Conservation (phyloP, 2,329 filamentous ascomycete genomes). For the Parastagonospora avenae region DNA sequence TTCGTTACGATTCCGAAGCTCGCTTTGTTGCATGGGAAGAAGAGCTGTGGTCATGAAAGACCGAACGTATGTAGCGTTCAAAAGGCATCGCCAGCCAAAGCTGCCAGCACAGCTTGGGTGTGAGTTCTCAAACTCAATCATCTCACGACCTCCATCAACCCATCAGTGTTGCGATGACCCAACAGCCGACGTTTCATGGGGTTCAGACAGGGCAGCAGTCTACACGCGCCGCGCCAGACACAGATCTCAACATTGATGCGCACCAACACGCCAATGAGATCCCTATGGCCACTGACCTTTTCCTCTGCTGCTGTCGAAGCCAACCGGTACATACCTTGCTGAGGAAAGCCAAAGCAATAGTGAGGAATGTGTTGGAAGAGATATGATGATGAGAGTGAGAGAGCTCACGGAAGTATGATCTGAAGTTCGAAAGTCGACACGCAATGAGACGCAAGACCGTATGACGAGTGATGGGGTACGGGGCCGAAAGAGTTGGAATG, state of each 20-base stretch:
- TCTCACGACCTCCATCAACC: slow-evolving; percentile 1
- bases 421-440: slow-evolving; percentile 1
- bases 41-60: background rate
- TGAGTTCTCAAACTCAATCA: slow-evolving; percentile 2
- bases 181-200: slow-evolving; percentile 16
- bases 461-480: too few species aligned
- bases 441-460: background rate
- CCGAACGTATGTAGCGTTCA: background rate
- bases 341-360: slow-evolving; percentile 6
- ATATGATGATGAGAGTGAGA: background rate
- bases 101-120: background rate
- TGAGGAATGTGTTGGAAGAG: background rate
- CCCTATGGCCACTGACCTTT: slow-evolving; percentile 5
- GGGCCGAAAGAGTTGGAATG: background rate
- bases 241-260: background rate
- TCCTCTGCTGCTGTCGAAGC: slow-evolving; percentile 3
- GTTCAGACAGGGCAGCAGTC: slow-evolving; percentile 5
- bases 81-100: slow-evolving; percentile 1
- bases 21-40: background rate
- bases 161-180: slow-evolving; percentile 6
- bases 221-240: slow-evolving; percentile 7
- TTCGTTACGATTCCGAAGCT: background rate
- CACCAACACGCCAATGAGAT: background rate
- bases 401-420: slow-evolving; percentile 9
- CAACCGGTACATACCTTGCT: slow-evolving; percentile 12